Base-by-base conservation (phyloP, 495 filamentous ascomycete genomes). In the Penicillium samsonianum region DNA sequence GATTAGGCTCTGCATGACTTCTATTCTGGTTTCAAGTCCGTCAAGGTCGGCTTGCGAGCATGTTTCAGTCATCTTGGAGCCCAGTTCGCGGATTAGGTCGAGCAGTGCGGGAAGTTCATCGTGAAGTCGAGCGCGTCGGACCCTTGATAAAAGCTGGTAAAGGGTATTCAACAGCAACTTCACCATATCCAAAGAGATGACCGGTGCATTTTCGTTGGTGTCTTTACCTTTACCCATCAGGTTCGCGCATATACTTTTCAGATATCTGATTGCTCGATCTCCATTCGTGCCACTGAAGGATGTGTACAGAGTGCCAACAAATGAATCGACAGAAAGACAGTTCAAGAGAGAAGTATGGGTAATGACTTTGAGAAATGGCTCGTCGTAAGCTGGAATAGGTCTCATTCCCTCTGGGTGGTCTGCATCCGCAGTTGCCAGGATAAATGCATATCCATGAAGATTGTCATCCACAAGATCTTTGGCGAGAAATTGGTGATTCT, bases 251-350 rank as follows among this genome's bases (percentile, higher is more conserved):
- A 10, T 8, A 28, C 26, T 9, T 31, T 9, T 12, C 30, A 31
- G 10, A 31, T 11, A 31, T 1, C 38, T 40, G 38, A 61, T 61
- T 56, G 53, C 58, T 56, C 53, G 53, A 61, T 61, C 58, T 51
- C 58, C 40, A 47, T 61, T 61, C 12, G 40, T 40, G 1, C 58
- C 47, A 33, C 58, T 31, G 28, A 61, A 61, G 46, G 30, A 47
- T 48, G 46, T 22, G 46, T 61, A 61, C 26, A 61, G 20, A 42
- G 52, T 61, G 28, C 58, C 46, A 57, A 61, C 58, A 56, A 47
- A 61, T 45, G 53, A 56, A 57, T 56, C 53, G 19, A 61, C n/a
- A 52, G 52, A 56, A 20, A 60, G 58, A 56, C 53, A 61, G 11
- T 52, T 26, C 41, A 61, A 26, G 40, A 61, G 52, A 47, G 58